A percentile compares a stretch with the other conserved stretches of the same genome.
phyloP scores from a whole-genome alignment of 2,329 filamentous ascomycete species.

The Hypoxylon sp. region DNA sequence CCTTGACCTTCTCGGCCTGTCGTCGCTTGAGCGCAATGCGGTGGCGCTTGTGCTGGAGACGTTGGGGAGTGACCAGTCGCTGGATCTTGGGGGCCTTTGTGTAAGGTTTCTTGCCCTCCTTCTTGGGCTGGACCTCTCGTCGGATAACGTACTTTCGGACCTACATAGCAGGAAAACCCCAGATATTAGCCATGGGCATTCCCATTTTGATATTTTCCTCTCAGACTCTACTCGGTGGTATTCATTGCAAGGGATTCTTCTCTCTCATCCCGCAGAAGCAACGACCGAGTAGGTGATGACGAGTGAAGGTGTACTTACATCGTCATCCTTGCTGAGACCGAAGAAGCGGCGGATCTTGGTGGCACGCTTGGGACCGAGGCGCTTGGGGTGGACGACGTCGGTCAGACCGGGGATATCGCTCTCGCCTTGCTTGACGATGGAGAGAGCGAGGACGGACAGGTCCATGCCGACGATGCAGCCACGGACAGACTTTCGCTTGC shows the following conservation, averaged over 20 bases:
- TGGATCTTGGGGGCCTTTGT: slow-evolving; percentile 99
- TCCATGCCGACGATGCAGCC: slow-evolving; percentile 99
- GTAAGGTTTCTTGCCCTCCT: slow-evolving; percentile 97
- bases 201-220: slow-evolving; percentile 44
- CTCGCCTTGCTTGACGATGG: slow-evolving; percentile 98
- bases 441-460: slow-evolving; percentile 92
- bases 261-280: slow-evolving; percentile 60
- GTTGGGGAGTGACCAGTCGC: slow-evolving; percentile 98
- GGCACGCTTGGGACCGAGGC: slow-evolving; percentile 98
- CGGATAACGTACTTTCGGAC: slow-evolving; percentile 99
- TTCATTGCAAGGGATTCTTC: slow-evolving; percentile 63
- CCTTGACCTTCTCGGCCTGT: slow-evolving; percentile 96
- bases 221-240: slow-evolving; percentile 62
- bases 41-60: slow-evolving; percentile 99
- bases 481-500: slow-evolving; percentile 99
- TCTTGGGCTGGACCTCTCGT: slow-evolving; percentile 96
- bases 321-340: slow-evolving; percentile 99
- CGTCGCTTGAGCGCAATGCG: slow-evolving; percentile 98
- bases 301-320: slow-evolving; percentile 84
- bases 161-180: slow-evolving; percentile 64
- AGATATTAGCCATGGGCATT: slow-evolving; percentile 57
- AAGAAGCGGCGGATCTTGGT: slow-evolving; percentile 99
- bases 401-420: slow-evolving; percentile 94
- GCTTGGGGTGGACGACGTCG: slow-evolving; percentile 98
- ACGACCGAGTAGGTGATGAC: slow-evolving; percentile 79